phyloP scores from a whole-genome alignment of 2,329 filamentous ascomycete genomes.

The Emergomyces africanus region DNA sequence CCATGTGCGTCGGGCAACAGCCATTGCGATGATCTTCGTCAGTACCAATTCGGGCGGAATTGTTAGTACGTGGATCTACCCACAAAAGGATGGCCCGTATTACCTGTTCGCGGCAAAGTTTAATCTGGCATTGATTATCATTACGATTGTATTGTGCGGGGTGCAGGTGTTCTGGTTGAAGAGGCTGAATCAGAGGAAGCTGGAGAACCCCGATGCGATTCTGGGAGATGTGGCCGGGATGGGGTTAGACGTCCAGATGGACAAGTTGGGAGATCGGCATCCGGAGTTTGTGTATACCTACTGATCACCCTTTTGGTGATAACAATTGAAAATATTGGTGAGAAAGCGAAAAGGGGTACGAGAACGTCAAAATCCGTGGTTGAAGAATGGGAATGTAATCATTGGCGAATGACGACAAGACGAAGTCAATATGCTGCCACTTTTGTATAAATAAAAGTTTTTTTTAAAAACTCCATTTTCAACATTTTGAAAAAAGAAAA shows the following conservation, averaged over 20 bases:
- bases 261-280: slow-evolving; percentile 2
- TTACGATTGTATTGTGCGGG: slow-evolving; percentile 1
- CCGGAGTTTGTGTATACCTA: slow-evolving; percentile 2
- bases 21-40: slow-evolving; percentile 50
- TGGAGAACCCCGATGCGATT: background rate
- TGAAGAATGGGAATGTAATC: too few species aligned
- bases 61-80: slow-evolving; percentile 2
- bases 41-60: slow-evolving; percentile 43
- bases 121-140: slow-evolving; percentile 1
- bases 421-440: too few species aligned
- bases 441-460: too few species aligned
- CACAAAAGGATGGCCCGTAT: background rate
- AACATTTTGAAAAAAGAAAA: too few species aligned
- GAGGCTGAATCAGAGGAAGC: background rate
- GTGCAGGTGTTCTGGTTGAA: background rate
- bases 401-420: too few species aligned
- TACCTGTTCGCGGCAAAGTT: slow-evolving; percentile 2
- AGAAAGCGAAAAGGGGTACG: too few species aligned
- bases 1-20: slow-evolving; percentile 58
- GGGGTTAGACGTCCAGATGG: background rate
- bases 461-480: too few species aligned
- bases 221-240: background rate
- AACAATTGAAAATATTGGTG: too few species aligned
- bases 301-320: background rate
- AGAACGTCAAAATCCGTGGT: too few species aligned